Base-by-base conservation (phyloP, 106 monocot genomes). In the Narthecium ossifragum region DNA sequence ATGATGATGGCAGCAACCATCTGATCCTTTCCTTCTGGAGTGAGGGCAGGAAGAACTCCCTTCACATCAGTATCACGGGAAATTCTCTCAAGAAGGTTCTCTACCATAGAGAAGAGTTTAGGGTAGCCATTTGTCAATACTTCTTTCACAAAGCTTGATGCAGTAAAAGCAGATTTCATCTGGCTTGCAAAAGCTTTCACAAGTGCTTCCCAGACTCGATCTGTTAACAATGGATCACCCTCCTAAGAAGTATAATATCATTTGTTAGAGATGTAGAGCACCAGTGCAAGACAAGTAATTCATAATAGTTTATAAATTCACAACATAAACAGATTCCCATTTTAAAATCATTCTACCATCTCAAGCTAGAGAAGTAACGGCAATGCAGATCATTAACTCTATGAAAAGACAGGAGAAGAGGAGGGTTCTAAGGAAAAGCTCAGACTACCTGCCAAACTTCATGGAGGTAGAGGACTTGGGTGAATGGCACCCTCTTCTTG, bases 121-220 rank as follows among this genome's bases (percentile, higher is more conserved):
- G 98, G 98, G 34, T 87, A 98, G 7, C 91, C 98, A 48, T 72
- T 52, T n/a, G 98, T 98, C 37, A 98, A 81, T 33, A 72, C 66
- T 70, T 98, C 91, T 57, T 91, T 90, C 28, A 91, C 91, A 64
- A 98, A 96, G 31, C 98, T 91, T 49, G 98, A 98, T 2, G 83
- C 77, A 30, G 84, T 84, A 28, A 81, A 91, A 23, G 84, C 72
- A 50, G 86, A 91, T 54, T 91, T 91, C 91, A 98, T 81, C 61
- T 91, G 98, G 46, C 40, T 81, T 26, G 87, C 76, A 60, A 98
- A 98, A 26, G 90, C 73, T 59, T 85, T 91, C 8, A 84, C 74
- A 31, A 98, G 43, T 2, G 98, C 91, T 36, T 90, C 91, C 98
- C 98, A 98, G 4, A 98, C 91, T 39, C 81, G 57, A 46, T 98